Percentiles rank a stretch among this genome's conserved stretches.
Conservation (phyloP, 2,329 filamentous ascomycete genomes). For the Arthrinium puccinioides region DNA sequence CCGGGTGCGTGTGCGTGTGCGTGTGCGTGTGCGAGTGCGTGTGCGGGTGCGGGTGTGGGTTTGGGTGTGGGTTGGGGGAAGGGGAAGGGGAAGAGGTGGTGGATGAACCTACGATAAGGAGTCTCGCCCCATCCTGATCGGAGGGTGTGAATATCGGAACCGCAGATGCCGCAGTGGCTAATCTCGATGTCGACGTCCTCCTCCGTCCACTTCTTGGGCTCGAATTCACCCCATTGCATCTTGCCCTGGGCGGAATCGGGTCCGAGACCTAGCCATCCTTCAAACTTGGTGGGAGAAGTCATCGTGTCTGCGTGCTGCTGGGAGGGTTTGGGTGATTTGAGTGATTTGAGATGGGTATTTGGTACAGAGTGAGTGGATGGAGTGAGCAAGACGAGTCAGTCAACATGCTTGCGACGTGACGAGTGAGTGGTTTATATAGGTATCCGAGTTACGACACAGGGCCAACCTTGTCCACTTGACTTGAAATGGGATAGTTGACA, state of each 20-base stretch:
- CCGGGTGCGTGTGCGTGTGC: slow-evolving; percentile 13
- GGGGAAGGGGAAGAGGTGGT: slow-evolving; percentile 13
- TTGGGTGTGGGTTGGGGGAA: neutral
- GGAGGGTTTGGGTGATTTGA: too few species aligned
- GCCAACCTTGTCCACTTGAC: too few species aligned
- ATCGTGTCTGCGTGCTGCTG: too few species aligned
- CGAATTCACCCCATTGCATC: slow-evolving; percentile 13
- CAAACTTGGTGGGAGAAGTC: neutral
- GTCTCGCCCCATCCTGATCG: slow-evolving; percentile 22
- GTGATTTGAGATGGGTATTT: too few species aligned
- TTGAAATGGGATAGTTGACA: too few species aligned
- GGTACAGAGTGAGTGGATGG: too few species aligned
- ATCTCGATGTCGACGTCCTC: slow-evolving; percentile 64
- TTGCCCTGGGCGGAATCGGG: slow-evolving; percentile 2
- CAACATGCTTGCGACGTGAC: too few species aligned
- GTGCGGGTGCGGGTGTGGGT: slow-evolving; percentile 10
- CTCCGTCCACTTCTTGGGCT: slow-evolving; percentile 26
- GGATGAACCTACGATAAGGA: slow-evolving; percentile 13
- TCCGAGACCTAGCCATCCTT: slow-evolving; percentile 3
- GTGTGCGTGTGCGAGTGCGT: too few species aligned
- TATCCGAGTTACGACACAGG: too few species aligned
- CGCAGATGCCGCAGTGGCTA: slow-evolving; percentile 53
- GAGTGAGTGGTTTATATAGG: too few species aligned
- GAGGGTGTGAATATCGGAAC: slow-evolving; percentile 39
- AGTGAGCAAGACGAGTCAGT: too few species aligned